Conservation (phyloP, 2,329 filamentous ascomycete genomes). For the Xylaria sp. region DNA sequence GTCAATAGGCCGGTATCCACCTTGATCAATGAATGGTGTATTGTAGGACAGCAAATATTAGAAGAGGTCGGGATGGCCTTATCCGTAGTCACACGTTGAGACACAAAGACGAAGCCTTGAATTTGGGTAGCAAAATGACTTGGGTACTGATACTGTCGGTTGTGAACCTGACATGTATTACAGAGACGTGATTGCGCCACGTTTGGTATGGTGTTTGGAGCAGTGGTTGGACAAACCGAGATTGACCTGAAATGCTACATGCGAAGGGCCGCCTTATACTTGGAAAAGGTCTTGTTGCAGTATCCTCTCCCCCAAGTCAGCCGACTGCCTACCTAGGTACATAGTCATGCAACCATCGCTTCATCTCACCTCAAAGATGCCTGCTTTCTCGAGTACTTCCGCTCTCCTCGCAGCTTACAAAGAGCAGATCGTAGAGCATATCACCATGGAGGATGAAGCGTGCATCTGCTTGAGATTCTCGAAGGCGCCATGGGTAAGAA, state of each 20-base stretch:
- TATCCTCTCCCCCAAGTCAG: too few species aligned
- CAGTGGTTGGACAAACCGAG: constrained; percentile 14
- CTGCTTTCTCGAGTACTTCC: not conserved
- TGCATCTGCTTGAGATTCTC: too few species aligned
- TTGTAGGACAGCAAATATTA: not conserved
- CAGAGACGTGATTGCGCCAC: constrained; percentile 4
- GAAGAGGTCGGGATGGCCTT: not conserved
- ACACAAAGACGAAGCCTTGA: not conserved
- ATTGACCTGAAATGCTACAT: constrained; percentile 2
- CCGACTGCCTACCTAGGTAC: not conserved
- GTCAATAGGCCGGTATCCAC: not conserved
- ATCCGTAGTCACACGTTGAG: not conserved
- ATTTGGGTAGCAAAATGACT: not conserved
- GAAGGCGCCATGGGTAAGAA: too few species aligned
- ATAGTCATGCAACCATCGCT: not conserved
- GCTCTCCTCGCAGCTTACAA: too few species aligned
- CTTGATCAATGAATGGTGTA: not conserved
- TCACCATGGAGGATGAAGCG: too few species aligned
- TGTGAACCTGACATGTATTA: constrained; percentile 10
- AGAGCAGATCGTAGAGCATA: too few species aligned
- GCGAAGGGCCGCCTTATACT: not conserved
- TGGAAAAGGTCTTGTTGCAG: not conserved
- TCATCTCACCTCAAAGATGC: not conserved
- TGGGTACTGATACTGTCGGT: not conserved
- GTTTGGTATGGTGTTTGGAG: not conserved